These are phyloP conservation scores for Aristolochia contorta DNA, from an alignment of 164 flowering plant species.

Conservation along the genomic window DNA sequence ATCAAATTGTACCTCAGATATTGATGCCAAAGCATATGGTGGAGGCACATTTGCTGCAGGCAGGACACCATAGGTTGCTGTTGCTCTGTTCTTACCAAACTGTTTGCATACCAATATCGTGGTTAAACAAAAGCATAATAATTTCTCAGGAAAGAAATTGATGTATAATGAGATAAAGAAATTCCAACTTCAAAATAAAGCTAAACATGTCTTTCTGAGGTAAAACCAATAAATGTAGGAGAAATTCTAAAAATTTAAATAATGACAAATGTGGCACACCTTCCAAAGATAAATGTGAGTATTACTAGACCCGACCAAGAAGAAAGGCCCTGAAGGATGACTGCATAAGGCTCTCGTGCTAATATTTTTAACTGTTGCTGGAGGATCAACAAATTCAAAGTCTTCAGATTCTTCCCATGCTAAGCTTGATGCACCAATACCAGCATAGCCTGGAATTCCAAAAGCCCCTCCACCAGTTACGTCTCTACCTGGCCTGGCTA, in stretches of 20 bases:
- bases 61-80: slow-evolving; percentile 94
- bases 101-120: slow-evolving; percentile 14
- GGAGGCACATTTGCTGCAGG: slow-evolving; percentile 97
- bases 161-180: no score
- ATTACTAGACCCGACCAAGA: slow-evolving; percentile 93
- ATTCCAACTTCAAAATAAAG: no score
- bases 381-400: slow-evolving; percentile 72
- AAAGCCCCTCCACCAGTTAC: slow-evolving; percentile 64
- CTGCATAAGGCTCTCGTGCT: slow-evolving; percentile 74
- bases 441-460: slow-evolving; percentile 80
- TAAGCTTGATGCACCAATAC: slow-evolving; percentile 63
- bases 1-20: slow-evolving; percentile 84
- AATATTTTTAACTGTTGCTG: slow-evolving; percentile 63
- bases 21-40: slow-evolving; percentile 88
- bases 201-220: no score
- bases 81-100: slow-evolving; percentile 91
- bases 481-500: slow-evolving; percentile 49
- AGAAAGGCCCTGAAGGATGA: slow-evolving; percentile 85
- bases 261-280: slow-evolving; percentile 35
- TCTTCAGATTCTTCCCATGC: slow-evolving; percentile 83
- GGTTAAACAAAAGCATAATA: no score
- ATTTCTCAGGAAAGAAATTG: no score
- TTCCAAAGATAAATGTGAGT: slow-evolving; percentile 92
- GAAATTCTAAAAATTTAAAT: background rate
- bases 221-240: no score